Conservation (phyloP, 805 yeast genomes). For the Starmerella floricola region DNA sequence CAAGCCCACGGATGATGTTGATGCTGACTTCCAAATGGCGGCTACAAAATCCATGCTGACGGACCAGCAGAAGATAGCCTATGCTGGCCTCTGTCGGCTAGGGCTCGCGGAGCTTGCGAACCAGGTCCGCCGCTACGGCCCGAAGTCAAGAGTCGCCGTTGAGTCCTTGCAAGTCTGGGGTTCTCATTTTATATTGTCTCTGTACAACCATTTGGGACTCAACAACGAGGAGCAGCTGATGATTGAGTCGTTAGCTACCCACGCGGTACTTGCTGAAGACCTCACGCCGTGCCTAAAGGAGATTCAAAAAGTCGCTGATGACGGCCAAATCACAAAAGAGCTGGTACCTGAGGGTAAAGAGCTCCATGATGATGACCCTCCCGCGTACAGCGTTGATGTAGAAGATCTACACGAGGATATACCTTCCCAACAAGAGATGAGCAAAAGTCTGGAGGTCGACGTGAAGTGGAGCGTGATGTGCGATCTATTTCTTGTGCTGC, state of each 20-base stretch:
- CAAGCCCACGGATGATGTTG: conserved; percentile 32
- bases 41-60: conserved; percentile 70
- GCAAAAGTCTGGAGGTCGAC: conserved; percentile 42
- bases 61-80: conserved; percentile 82
- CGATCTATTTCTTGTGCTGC: conserved; percentile 67
- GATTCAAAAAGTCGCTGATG: conserved; percentile 7
- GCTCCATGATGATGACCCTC: background rate
- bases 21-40: conserved; percentile 54
- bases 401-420: conserved; percentile 15
- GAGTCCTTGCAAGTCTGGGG: conserved; percentile 80
- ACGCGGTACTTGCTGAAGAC: conserved; percentile 68
- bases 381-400: conserved; percentile 1
- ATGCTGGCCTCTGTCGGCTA: conserved; percentile 71
- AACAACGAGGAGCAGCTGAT: conserved; percentile 63
- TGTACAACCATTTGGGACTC: conserved; percentile 74
- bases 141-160: conserved; percentile 36
- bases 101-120: conserved; percentile 71
- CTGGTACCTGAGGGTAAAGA: background rate
- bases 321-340: conserved; percentile 12
- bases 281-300: conserved; percentile 47
- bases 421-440: background rate
- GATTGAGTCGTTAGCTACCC: conserved; percentile 77
- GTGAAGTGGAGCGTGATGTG: conserved; percentile 90
- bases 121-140: conserved; percentile 40
- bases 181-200: conserved; percentile 50